Percentiles rank a stretch among this genome's conserved stretches.
Conservation (phyloP, 495 filamentous ascomycete genomes). For the Podospora comata region DNA sequence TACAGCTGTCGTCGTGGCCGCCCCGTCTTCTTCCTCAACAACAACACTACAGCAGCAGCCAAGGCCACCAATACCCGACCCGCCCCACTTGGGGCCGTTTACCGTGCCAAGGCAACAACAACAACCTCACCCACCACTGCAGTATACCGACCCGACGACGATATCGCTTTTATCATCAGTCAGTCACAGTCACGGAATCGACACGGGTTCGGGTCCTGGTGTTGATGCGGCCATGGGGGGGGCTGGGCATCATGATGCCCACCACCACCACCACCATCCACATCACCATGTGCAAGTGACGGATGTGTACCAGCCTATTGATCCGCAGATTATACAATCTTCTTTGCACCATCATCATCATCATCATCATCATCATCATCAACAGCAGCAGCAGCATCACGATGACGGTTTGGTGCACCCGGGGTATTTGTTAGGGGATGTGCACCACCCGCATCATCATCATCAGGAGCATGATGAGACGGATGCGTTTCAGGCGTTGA, state of each 20-base stretch:
- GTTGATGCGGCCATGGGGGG: conserved; percentile 16
- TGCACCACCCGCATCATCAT: conserved; percentile 20
- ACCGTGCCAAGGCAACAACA: conserved; percentile 28
- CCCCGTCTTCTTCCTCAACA: conserved; percentile 24
- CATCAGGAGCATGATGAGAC: conserved; percentile 29
- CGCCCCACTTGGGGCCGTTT: conserved; percentile 26
- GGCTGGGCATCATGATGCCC: conserved; percentile 13
- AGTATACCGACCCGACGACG: conserved; percentile 35
- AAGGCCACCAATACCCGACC: conserved; percentile 11
- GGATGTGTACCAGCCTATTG: conserved; percentile 45
- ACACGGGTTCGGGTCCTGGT: background rate
- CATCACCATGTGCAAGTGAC: conserved; percentile 11
- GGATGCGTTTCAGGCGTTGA: conserved; percentile 44
- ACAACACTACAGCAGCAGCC: conserved; percentile 14
- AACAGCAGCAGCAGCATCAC: conserved; percentile 14
- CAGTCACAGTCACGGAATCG: conserved; percentile 17
- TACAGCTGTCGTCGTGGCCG: background rate
- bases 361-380: conserved; percentile 17
- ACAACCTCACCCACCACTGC: conserved; percentile 11
- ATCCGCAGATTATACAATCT: conserved; percentile 50
- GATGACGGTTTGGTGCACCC: conserved; percentile 18
- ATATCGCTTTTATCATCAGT: conserved; percentile 33
- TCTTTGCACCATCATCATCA: conserved; percentile 20
- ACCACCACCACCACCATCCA: conserved; percentile 22
- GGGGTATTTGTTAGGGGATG: conserved; percentile 1